Conservation (phyloP, 768 basidiomycete genomes). For the Boletus barrowsii region DNA sequence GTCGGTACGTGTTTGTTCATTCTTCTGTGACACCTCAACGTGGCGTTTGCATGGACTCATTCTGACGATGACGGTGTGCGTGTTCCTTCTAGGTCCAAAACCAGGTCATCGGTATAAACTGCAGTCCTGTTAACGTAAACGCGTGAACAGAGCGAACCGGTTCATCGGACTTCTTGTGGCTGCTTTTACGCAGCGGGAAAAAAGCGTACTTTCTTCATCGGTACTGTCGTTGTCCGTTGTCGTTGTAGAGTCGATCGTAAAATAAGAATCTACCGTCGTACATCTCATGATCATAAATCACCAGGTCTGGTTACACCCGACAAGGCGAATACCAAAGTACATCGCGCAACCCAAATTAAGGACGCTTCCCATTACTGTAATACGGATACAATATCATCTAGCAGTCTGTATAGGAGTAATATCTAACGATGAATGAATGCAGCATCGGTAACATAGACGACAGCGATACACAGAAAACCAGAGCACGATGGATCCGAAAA, state of each 20-base stretch:
- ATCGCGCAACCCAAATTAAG: background rate
- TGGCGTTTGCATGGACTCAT: background rate
- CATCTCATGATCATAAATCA: background rate
- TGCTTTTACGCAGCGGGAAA: background rate
- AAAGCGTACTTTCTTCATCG: background rate
- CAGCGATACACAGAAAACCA: background rate
- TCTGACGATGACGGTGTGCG: background rate
- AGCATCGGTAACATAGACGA: conserved; percentile 3
- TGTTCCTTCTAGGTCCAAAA: background rate
- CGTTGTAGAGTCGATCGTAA: background rate
- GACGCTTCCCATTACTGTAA: background rate
- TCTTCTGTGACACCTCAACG: background rate
- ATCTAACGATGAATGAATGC: conserved; percentile 1
- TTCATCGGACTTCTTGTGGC: background rate
- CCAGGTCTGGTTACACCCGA: too few species aligned
- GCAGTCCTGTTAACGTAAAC: conserved; percentile 9
- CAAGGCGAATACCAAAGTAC: background rate
- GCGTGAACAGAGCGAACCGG: background rate
- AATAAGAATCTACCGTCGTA: background rate
- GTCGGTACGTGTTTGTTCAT: background rate
- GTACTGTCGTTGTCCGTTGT: background rate
- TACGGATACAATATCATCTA: conserved; percentile 13
- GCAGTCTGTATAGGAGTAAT: conserved; percentile 1
- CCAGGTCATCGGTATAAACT: background rate
- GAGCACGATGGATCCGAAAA: background rate